Percentiles rank a stretch among this genome's conserved stretches.
phyloP scores from a whole-genome alignment of 495 filamentous ascomycete genomes.

The Annulohypoxylon stygium region DNA sequence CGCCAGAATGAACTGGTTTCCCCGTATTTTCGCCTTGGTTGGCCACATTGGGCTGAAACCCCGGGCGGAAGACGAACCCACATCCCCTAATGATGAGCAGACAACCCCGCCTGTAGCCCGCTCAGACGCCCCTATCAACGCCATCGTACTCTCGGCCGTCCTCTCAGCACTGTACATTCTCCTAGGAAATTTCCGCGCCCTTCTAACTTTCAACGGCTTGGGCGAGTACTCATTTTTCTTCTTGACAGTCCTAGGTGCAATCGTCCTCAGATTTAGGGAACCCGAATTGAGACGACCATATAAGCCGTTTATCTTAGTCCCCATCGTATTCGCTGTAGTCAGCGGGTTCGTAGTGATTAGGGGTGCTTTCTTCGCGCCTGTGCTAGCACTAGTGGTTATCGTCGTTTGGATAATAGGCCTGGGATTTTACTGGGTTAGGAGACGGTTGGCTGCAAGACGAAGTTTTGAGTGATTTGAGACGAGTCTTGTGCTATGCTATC shows the following conservation, averaged over 20 bases:
- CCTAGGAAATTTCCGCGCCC: slow-evolving; percentile 67
- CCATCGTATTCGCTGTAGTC: slow-evolving; percentile 62
- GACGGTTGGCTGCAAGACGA: slow-evolving; percentile 18
- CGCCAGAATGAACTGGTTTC: slow-evolving; percentile 65
- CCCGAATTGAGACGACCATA: slow-evolving; percentile 62
- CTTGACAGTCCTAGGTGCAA: slow-evolving; percentile 65
- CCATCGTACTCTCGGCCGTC: slow-evolving; percentile 61
- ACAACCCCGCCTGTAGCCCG: slow-evolving; percentile 19
- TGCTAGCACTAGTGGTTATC: slow-evolving; percentile 60
- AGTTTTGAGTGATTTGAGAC: background rate
- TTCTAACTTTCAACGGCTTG: slow-evolving; percentile 69
- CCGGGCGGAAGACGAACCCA: slow-evolving; percentile 25
- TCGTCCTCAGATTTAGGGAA: slow-evolving; percentile 65
- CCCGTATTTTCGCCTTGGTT: slow-evolving; percentile 57
- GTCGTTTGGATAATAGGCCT: slow-evolving; percentile 62
- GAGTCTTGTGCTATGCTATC: too few species aligned
- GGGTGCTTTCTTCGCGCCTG: slow-evolving; percentile 66
- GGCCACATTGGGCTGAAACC: slow-evolving; percentile 53
- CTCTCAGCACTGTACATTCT: slow-evolving; percentile 67
- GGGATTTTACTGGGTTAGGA: slow-evolving; percentile 55
- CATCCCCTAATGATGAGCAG: background rate
- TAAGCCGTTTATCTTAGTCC: slow-evolving; percentile 61
- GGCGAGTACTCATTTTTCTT: slow-evolving; percentile 72
- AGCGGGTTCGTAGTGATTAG: slow-evolving; percentile 68
- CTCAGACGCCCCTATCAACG: slow-evolving; percentile 65